Conservation (phyloP, 345 rosid species). For the Excoecaria cochinchinensis region DNA sequence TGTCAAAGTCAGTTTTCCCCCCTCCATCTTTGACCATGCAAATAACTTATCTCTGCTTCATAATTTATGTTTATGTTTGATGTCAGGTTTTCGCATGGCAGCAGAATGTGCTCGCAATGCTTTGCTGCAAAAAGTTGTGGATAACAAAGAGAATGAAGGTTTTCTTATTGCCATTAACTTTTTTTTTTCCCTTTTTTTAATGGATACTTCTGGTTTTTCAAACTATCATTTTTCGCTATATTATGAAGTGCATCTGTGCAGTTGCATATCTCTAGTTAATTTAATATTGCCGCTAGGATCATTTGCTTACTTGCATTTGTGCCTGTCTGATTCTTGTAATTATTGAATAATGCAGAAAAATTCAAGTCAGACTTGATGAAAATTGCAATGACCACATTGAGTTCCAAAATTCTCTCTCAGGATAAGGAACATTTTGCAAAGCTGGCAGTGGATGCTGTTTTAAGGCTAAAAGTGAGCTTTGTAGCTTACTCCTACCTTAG, state of each 20-base stretch:
- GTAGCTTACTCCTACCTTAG: too few relatives aligned
- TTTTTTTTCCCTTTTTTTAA: background rate
- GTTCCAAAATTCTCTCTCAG: constrained; percentile 90
- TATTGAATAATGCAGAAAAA: constrained; percentile 59
- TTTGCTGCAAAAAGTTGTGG: constrained; percentile 58
- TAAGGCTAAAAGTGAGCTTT: constrained; percentile 69
- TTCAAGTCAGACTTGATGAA: constrained; percentile 82
- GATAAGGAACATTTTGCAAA: constrained; percentile 88
- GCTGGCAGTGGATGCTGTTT: constrained; percentile 92
- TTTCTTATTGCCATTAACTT: background rate
- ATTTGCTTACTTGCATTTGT: background rate
- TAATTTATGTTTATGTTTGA: constrained; percentile 6
- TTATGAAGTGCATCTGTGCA: background rate
- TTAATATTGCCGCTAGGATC: background rate
- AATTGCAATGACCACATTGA: constrained; percentile 89
- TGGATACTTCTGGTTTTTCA: too few relatives aligned
- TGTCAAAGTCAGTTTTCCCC: too few relatives aligned
- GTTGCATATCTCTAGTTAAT: background rate
- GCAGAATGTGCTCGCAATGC: constrained; percentile 89
- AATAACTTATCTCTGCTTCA: background rate
- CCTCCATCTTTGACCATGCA: background rate
- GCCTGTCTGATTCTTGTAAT: constrained; percentile 8
- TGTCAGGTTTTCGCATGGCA: constrained; percentile 88
- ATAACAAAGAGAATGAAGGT: constrained; percentile 88
- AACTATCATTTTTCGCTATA: background rate